Evolutionary conservation across 371 early-diverging fungal genomes (phyloP).

Genomic region (Rhizopus stolonifer): DNA sequence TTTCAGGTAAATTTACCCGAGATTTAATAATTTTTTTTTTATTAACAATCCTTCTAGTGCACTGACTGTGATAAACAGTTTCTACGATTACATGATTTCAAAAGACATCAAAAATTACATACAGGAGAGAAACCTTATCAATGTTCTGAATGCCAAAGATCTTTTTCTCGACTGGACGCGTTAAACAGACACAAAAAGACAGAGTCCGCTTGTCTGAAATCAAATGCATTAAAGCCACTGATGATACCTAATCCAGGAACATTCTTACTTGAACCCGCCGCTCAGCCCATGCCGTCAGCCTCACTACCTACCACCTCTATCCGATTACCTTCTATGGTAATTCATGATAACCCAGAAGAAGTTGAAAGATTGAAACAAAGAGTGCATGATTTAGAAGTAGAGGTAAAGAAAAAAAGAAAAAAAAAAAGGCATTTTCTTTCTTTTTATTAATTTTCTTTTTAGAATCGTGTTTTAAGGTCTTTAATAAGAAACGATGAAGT

Average conservation of each 20-base stretch:
- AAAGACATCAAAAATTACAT: constrained; percentile 73
- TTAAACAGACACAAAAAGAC: constrained; percentile 70
- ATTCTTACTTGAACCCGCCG: not conserved
- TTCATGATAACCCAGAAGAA: constrained; percentile 11
- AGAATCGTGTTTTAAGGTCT: constrained; percentile 30
- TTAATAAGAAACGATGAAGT: constrained; percentile 5
- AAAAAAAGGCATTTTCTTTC: too few relatives aligned
- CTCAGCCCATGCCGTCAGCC: constrained; percentile 2
- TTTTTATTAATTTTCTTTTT: not conserved
- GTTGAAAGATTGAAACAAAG: constrained; percentile 18
- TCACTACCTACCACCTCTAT: constrained; percentile 13
- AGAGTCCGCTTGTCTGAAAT: constrained; percentile 32
- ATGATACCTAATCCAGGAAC: constrained; percentile 16
- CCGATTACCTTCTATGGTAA: constrained; percentile 8
- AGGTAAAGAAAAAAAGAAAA: too few relatives aligned
- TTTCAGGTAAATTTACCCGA: constrained; percentile 33
- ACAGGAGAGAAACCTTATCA: constrained; percentile 73
- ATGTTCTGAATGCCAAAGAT: constrained; percentile 48
- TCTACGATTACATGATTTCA: constrained; percentile 73
- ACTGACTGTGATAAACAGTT: constrained; percentile 50
- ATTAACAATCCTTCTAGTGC: constrained; percentile 23
- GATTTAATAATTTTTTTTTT: not conserved
- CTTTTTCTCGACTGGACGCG: constrained; percentile 71
- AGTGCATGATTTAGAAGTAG: constrained; percentile 26
- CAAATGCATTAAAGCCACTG: not conserved